phyloP scores from a whole-genome alignment of 192 early-diverging fungal genomes.

The Linnemannia hyalina region DNA sequence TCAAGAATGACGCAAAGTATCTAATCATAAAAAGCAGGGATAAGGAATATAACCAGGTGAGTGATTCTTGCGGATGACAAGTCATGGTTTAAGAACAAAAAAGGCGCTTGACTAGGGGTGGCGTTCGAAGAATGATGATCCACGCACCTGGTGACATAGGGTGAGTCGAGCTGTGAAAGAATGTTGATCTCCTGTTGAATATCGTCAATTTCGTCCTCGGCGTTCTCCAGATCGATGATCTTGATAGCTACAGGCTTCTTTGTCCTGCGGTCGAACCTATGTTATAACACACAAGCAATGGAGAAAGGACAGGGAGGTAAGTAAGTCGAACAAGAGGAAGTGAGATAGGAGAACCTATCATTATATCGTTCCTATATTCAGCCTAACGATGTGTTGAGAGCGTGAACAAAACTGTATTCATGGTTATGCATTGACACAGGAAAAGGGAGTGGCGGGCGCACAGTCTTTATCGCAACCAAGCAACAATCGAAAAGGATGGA shows the following conservation, averaged over 20 bases:
- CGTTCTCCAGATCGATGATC: slow-evolving; percentile 94
- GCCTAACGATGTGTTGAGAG: neutral
- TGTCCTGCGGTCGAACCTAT: slow-evolving; percentile 72
- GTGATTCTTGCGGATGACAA: neutral
- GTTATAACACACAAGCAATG: neutral
- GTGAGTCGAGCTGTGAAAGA: slow-evolving; percentile 90
- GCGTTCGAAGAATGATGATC: neutral
- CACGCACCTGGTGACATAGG: slow-evolving; percentile 78
- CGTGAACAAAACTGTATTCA: neutral
- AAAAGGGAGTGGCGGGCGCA: neutral
- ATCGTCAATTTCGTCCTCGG: slow-evolving; percentile 98
- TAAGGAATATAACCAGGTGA: neutral
- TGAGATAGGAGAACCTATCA: neutral
- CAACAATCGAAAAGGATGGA: neutral
- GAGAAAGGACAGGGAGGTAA: neutral
- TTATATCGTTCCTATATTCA: neutral
- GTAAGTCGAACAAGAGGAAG: neutral
- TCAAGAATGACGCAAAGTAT: slow-evolving; percentile 93
- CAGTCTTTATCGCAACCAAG: neutral
- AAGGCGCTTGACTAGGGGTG: neutral
- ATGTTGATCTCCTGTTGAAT: slow-evolving; percentile 97
- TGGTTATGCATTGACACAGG: neutral
- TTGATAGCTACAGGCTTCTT: slow-evolving; percentile 91
- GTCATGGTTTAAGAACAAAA: neutral
- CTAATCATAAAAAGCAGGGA: slow-evolving; percentile 18